Evolutionary conservation across 2,329 filamentous ascomycete species (phyloP).

Genomic region (Botrytis aclada): DNA sequence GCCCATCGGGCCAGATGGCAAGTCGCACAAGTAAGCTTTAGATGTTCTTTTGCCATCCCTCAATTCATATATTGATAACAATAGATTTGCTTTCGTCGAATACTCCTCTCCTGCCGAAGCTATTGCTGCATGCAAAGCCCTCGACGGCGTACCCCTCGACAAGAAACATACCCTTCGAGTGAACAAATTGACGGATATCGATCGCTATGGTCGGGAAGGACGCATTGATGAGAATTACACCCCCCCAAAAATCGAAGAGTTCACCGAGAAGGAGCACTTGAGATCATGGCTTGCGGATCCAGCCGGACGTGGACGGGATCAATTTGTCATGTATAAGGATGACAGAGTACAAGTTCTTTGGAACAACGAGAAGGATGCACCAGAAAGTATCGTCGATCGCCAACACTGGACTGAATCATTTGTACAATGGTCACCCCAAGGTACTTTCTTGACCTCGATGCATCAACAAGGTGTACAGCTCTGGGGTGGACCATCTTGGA

Average conservation of each 20-base stretch:
- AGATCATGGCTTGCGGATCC: slow-evolving; percentile 89
- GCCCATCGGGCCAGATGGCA: slow-evolving; percentile 84
- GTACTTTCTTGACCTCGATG: slow-evolving; percentile 90
- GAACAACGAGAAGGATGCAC: slow-evolving; percentile 93
- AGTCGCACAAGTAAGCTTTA: slow-evolving; percentile 73
- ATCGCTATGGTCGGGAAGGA: slow-evolving; percentile 91
- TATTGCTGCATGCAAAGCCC: slow-evolving; percentile 79
- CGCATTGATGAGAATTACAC: slow-evolving; percentile 89
- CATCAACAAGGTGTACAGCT: slow-evolving; percentile 96
- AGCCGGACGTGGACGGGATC: slow-evolving; percentile 76
- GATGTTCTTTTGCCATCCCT: slow-evolving; percentile 9
- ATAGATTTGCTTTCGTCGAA: slow-evolving; percentile 93
- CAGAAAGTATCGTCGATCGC: slow-evolving; percentile 86
- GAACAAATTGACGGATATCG: slow-evolving; percentile 98
- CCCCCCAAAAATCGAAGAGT: slow-evolving; percentile 76
- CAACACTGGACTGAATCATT: slow-evolving; percentile 98
- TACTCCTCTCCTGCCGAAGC: slow-evolving; percentile 90
- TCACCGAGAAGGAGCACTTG: slow-evolving; percentile 89
- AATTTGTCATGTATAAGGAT: slow-evolving; percentile 90
- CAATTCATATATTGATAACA: slow-evolving; percentile 9
- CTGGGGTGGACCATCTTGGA: slow-evolving; percentile 90
- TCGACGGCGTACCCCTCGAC: slow-evolving; percentile 84
- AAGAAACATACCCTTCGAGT: slow-evolving; percentile 94
- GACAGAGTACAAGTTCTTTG: slow-evolving; percentile 94
- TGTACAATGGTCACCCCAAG: slow-evolving; percentile 94